These are phyloP conservation scores for Hylodesmum podocarpum DNA, from an alignment of 306 rosid species.

Conservation along the genomic window DNA sequence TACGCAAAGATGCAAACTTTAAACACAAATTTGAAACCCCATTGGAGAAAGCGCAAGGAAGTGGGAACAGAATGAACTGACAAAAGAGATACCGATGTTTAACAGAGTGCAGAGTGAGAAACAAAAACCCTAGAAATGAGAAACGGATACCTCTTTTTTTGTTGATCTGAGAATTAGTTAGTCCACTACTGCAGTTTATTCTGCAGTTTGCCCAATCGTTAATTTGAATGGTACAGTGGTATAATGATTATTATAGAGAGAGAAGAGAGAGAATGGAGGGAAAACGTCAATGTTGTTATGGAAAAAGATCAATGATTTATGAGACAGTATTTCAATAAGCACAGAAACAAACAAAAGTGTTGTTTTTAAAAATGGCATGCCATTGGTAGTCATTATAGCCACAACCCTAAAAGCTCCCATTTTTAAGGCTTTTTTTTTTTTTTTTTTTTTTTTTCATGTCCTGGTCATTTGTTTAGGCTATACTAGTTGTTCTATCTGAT, in stretches of 20 bases:
- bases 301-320: neutral
- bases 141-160: constrained; percentile 32
- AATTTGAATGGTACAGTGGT: constrained; percentile 5
- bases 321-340: neutral
- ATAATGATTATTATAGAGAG: neutral
- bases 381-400: neutral
- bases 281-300: constrained; percentile 33
- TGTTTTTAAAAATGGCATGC: neutral
- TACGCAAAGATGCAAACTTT: constrained; percentile 6
- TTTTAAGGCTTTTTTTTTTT: too few relatives aligned
- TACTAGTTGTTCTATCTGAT: too few relatives aligned
- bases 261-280: constrained; percentile 47
- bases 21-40: neutral
- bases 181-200: neutral
- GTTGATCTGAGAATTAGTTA: constrained; percentile 24
- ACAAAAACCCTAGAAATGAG: constrained; percentile 30
- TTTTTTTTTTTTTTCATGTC: too few relatives aligned
- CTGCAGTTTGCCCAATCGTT: neutral
- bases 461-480: too few relatives aligned
- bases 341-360: neutral
- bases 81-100: neutral
- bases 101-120: neutral
- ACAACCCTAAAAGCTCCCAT: neutral
- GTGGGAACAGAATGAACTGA: constrained; percentile 24
- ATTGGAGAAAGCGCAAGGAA: constrained; percentile 9